phyloP scores from a whole-genome alignment of 2,329 filamentous ascomycete species.

The Cercospora berteroae region DNA sequence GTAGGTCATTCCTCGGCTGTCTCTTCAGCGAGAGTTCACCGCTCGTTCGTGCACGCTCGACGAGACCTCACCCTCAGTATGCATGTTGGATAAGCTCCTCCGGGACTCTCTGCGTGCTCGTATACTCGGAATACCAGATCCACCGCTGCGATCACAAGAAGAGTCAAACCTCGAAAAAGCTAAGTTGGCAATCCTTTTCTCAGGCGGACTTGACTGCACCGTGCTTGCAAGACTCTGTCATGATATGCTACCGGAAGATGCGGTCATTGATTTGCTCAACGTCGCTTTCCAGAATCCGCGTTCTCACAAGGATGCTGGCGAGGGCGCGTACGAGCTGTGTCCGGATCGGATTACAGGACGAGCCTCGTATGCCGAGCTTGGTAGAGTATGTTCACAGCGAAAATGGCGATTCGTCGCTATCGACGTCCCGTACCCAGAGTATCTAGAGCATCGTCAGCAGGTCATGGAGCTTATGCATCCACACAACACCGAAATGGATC shows the following conservation, averaged over 20 bases:
- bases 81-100: conserved; percentile 27
- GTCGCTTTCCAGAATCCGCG: conserved; percentile 95
- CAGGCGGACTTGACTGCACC: conserved; percentile 90
- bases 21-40: conserved; percentile 28
- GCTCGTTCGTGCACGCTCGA: conserved; percentile 19
- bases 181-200: conserved; percentile 80
- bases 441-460: conserved; percentile 62
- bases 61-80: conserved; percentile 27
- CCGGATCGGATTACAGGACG: conserved; percentile 88
- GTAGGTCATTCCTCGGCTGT: conserved; percentile 37
- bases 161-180: conserved; percentile 34
- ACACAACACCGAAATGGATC: conserved; percentile 97
- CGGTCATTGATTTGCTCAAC: conserved; percentile 84
- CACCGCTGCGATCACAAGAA: conserved; percentile 12
- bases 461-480: conserved; percentile 81
- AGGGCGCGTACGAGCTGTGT: conserved; percentile 70
- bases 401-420: conserved; percentile 82
- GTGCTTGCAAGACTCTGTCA: conserved; percentile 78
- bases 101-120: conserved; percentile 30
- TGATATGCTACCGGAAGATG: conserved; percentile 65
- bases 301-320: conserved; percentile 45
- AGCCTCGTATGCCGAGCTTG: conserved; percentile 73
- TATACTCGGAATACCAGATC: conserved; percentile 63
- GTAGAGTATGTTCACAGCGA: conserved; percentile 64
- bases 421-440: conserved; percentile 78